Conservation (phyloP, 2,329 filamentous ascomycete species). For the Aschersonia sp. region DNA sequence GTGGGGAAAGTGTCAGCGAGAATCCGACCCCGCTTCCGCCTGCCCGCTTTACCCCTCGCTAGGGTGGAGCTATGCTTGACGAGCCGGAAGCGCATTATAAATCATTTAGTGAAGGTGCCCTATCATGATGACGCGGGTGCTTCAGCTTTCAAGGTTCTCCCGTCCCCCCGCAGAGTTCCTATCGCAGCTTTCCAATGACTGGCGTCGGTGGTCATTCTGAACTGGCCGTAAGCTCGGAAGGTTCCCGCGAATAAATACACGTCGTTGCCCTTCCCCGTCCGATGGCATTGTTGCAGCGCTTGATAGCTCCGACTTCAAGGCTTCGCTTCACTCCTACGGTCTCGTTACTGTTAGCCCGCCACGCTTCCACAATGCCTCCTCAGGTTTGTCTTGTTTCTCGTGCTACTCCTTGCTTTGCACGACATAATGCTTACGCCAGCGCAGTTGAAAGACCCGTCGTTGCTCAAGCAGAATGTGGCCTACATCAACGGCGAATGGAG, state of each 20-base stretch:
- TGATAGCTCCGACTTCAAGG: constrained; percentile 12
- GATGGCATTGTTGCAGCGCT: constrained; percentile 18
- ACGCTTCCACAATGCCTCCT: constrained; percentile 33
- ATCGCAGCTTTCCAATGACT: no score
- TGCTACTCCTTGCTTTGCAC: background rate
- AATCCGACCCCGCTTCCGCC: no score
- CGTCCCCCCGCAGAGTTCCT: no score
- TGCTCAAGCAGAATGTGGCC: constrained; percentile 69
- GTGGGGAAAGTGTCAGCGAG: no score
- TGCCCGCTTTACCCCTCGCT: no score
- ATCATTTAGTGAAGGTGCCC: no score
- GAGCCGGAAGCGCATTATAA: no score
- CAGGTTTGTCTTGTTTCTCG: constrained; percentile 18
- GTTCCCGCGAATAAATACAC: background rate
- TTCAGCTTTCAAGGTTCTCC: no score
- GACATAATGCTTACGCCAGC: background rate
- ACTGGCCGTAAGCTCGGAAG: no score
- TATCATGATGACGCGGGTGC: no score
- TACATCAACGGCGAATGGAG: constrained; percentile 95
- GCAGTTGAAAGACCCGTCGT: constrained; percentile 62
- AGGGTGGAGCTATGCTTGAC: no score
- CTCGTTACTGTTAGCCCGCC: constrained; percentile 16
- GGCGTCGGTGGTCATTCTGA: no score
- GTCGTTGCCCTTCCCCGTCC: background rate
- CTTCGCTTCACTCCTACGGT: constrained; percentile 15